Conservation (phyloP, 2,329 filamentous ascomycete genomes). For the Pestalotiopsis sp. region DNA sequence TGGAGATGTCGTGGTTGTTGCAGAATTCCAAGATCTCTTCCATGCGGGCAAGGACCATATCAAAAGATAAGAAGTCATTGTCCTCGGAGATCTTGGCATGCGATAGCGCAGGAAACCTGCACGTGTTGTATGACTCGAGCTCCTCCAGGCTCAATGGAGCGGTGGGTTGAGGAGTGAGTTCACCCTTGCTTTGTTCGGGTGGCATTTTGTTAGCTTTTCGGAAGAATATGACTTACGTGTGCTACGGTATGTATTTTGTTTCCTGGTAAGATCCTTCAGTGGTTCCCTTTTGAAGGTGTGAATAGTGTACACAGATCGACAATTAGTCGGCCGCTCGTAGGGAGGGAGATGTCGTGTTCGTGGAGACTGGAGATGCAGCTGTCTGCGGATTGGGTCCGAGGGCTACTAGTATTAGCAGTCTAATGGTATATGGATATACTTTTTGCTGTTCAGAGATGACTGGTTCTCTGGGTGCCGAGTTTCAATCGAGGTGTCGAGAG, state of each 20-base stretch:
- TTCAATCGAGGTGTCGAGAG: not conserved
- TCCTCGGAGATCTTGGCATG: not conserved
- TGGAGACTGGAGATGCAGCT: not conserved
- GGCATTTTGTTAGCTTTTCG: constrained; percentile 2
- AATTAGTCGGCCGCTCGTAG: not conserved
- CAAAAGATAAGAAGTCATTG: not conserved
- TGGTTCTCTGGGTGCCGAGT: not conserved
- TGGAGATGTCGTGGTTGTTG: not conserved
- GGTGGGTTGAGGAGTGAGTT: not conserved
- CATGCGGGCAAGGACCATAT: not conserved
- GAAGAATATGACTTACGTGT: not conserved
- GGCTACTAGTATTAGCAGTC: not conserved
- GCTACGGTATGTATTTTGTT: not conserved
- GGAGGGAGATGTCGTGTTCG: not conserved
- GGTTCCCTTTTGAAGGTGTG: not conserved
- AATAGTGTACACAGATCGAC: not conserved
- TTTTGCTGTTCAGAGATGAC: not conserved
- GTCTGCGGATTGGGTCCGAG: not conserved
- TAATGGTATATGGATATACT: not conserved
- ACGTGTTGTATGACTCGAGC: not conserved
- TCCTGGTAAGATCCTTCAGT: not conserved
- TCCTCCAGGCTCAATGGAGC: not conserved
- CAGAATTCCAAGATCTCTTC: not conserved
- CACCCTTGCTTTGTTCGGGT: not conserved
- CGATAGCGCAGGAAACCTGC: constrained; percentile 3